These are phyloP conservation scores for Penicillium rolfsii DNA, from an alignment of 2,329 filamentous ascomycete genomes.

Conservation along the genomic window DNA sequence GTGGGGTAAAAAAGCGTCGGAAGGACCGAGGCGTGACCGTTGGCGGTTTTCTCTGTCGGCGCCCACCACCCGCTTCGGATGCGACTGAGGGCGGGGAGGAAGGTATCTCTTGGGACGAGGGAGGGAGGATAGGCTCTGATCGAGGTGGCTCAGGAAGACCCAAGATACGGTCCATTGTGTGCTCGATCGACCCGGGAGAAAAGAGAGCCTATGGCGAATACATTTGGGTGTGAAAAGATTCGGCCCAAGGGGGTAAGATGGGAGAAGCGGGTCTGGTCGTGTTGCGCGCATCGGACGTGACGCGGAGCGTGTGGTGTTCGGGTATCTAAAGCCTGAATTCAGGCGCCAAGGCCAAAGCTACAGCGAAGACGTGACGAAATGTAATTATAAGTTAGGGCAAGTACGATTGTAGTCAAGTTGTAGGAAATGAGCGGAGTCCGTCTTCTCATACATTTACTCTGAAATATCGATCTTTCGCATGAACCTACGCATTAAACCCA, in stretches of 20 bases:
- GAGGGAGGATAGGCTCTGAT: constrained; percentile 41
- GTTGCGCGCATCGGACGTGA: constrained; percentile 32
- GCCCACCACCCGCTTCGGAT: constrained; percentile 42
- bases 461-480: neutral
- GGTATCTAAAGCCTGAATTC: constrained; percentile 20
- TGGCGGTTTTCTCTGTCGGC: constrained; percentile 49
- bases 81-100: constrained; percentile 49
- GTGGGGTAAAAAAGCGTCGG: constrained; percentile 55
- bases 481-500: no score
- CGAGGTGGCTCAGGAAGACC: constrained; percentile 39
- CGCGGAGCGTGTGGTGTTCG: constrained; percentile 29
- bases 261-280: constrained; percentile 27
- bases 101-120: constrained; percentile 40
- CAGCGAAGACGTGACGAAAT: neutral
- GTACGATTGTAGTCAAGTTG: neutral
- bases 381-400: neutral
- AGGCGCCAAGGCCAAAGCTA: constrained; percentile 11
- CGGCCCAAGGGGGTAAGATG: constrained; percentile 30
- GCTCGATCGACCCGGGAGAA: constrained; percentile 21
- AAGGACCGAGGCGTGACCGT: constrained; percentile 57
- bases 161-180: constrained; percentile 39
- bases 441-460: no score
- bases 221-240: constrained; percentile 23
- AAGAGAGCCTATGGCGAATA: constrained; percentile 26
- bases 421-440: no score